phyloP scores from a whole-genome alignment of 148 eudicot genomes.

The Spergularia marina region DNA sequence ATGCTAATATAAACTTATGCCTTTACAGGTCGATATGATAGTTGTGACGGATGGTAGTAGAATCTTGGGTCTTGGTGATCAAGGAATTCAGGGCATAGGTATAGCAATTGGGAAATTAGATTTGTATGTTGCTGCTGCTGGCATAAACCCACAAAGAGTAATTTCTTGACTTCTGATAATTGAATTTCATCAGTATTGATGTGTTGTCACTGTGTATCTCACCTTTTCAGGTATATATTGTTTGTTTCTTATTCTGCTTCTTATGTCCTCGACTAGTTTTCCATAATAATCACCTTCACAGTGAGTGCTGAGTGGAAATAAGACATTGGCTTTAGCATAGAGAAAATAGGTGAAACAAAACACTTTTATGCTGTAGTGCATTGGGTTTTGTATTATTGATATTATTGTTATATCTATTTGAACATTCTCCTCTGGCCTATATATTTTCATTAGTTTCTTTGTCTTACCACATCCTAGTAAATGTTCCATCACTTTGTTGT shows the following conservation, averaged over 20 bases:
- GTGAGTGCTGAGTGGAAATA: conserved; percentile 3
- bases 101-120: conserved; percentile 90
- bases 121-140: conserved; percentile 98
- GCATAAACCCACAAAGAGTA: conserved; percentile 98
- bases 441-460: too few species aligned
- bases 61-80: conserved; percentile 96
- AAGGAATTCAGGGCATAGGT: conserved; percentile 93
- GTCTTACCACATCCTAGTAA: too few species aligned
- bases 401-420: background rate
- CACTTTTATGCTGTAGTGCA: background rate
- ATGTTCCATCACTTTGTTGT: too few species aligned
- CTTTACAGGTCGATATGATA: conserved; percentile 93
- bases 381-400: background rate
- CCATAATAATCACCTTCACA: background rate
- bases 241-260: background rate
- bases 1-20: conserved; percentile 12
- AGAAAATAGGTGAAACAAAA: background rate
- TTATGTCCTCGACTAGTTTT: background rate
- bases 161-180: conserved; percentile 17
- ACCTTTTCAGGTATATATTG: background rate
- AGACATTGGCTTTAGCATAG: background rate
- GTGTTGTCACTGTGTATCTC: background rate
- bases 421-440: too few species aligned
- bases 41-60: conserved; percentile 99
- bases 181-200: background rate